A percentile compares a stretch with the other conserved stretches of the same genome.
phyloP scores from a whole-genome alignment of 768 basidiomycete species.

The Pleurotus giganteus region DNA sequence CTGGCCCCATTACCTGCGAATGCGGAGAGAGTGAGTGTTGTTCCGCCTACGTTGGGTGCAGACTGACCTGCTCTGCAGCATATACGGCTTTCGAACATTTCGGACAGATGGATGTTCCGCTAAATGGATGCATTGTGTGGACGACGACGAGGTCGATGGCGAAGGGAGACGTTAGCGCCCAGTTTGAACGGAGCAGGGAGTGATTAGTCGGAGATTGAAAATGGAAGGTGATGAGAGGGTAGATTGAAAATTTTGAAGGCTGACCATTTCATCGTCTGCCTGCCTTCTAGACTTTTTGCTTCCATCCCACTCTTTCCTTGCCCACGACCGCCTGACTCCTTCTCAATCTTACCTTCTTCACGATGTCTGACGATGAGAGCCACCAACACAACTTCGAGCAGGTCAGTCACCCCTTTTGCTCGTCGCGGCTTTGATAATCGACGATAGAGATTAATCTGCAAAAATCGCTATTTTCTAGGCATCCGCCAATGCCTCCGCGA shows the following conservation, averaged over 20 bases:
- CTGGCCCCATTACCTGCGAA: slow-evolving; percentile 77
- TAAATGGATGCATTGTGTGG: slow-evolving; percentile 64
- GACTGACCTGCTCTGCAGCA: slow-evolving; percentile 79
- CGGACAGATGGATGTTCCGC: slow-evolving; percentile 70
- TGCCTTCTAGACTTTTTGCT: slow-evolving; percentile 1
- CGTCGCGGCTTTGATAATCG: slow-evolving; percentile 13
- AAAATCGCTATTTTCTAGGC: slow-evolving; percentile 39
- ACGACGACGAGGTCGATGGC: slow-evolving; percentile 2
- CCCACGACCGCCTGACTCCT: slow-evolving; percentile 13
- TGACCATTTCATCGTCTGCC: neutral
- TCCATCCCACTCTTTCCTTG: slow-evolving; percentile 20
- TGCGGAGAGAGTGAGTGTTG: neutral
- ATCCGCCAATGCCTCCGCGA: slow-evolving; percentile 71
- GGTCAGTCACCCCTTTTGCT: slow-evolving; percentile 35
- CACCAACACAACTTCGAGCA: slow-evolving; percentile 88
- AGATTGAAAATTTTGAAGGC: slow-evolving; percentile 14
- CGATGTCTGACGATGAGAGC: slow-evolving; percentile 87
- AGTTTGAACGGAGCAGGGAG: neutral
- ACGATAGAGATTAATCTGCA: slow-evolving; percentile 12
- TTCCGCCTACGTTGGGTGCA: neutral
- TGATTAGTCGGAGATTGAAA: slow-evolving; percentile 32
- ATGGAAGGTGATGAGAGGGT: slow-evolving; percentile 29
- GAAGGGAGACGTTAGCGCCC: neutral
- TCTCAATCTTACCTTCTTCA: slow-evolving; percentile 23
- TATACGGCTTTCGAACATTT: slow-evolving; percentile 77